Base-by-base conservation (phyloP, 2,329 filamentous ascomycete species). In the Phaeoacremonium minimum region DNA sequence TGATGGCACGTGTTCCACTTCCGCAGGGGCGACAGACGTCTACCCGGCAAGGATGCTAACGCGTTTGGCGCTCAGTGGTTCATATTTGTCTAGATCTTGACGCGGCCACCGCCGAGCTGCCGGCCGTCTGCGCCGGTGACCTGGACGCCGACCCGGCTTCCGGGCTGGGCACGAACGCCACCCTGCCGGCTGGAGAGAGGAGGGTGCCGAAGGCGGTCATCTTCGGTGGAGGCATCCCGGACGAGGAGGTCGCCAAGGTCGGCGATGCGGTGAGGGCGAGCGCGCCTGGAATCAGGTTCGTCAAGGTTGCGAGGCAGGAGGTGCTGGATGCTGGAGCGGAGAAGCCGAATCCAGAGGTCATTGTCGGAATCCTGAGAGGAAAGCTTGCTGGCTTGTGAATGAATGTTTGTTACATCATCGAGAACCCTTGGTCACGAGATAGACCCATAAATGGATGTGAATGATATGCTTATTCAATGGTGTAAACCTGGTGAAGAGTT, bases 51-150 rank as follows among this genome's bases (percentile, higher is more conserved):
- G n/a, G n/a, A n/a, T n/a, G n/a, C n/a, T n/a, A n/a, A n/a, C n/a
- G n/a, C n/a, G n/a, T n/a, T n/a, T n/a, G n/a, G n/a, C n/a, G n/a
- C n/a, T n/a, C n/a, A 46, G 41, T 47, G 28, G 43, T 46, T 15
- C 45, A 46, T 32, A 43, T 34, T 6, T 44, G 36, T 37, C 39
- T 44, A 16, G 32, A 34, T n/a, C 95, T 95, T 60, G 67, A 73
- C 31, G 80, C 85, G 38, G 91, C 91, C 46, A 87, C 89, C 48
- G 62, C 73, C 46, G 96, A 97, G 67, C 83, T 89, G 4, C 91
- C 91, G 17, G 78, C 87, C 61, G 85, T 97, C 44, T 96, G 95
- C 67, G 94, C 95, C 48, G 91, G 96, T 56, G 89, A 95, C 60
- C 67, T 95, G 37, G 88, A 95, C 61, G 83, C 84, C 32, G 18